These are phyloP conservation scores for Xylariaceae sp. DNA, from an alignment of 2,329 filamentous ascomycete species.

Conservation along the genomic window DNA sequence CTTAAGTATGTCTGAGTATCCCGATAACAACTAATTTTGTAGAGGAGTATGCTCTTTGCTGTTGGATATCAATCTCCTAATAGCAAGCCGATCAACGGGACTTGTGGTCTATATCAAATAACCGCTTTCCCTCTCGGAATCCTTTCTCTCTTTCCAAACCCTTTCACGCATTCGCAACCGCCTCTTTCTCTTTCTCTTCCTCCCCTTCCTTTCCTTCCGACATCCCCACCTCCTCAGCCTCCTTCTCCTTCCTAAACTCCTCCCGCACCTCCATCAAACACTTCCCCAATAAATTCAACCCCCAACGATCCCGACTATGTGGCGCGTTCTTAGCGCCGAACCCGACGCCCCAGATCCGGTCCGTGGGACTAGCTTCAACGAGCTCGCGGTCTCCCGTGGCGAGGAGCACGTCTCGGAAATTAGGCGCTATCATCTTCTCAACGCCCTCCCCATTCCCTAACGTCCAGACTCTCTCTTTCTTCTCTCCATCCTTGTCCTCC, in stretches of 20 bases:
- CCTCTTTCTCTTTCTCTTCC: background rate
- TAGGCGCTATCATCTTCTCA: slow-evolving; percentile 31
- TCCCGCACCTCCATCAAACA: slow-evolving; percentile 57
- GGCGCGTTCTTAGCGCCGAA: slow-evolving; percentile 50
- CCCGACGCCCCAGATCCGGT: slow-evolving; percentile 65
- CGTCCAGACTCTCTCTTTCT: slow-evolving; percentile 10
- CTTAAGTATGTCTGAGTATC: background rate
- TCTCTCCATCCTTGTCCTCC: slow-evolving; percentile 12
- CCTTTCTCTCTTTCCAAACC: background rate
- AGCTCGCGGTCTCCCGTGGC: slow-evolving; percentile 57
- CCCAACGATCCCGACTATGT: slow-evolving; percentile 50
- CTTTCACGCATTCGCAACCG: background rate
- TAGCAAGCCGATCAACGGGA: too few relatives aligned
- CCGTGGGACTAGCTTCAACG: slow-evolving; percentile 58
- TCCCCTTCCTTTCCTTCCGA: background rate
- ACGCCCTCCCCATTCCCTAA: slow-evolving; percentile 11
- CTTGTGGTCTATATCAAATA: too few relatives aligned
- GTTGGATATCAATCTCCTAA: too few relatives aligned
- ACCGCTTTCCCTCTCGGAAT: too few relatives aligned
- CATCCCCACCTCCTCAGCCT: slow-evolving; percentile 1
- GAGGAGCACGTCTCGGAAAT: slow-evolving; percentile 47
- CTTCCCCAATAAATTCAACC: slow-evolving; percentile 61
- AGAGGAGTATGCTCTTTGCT: too few relatives aligned
- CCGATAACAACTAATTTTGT: too few relatives aligned
- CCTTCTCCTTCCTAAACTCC: slow-evolving; percentile 41